Evolutionary conservation across 139 green algal genomes (phyloP).

Genomic region (Chlamydomonas schloesseri): DNA sequence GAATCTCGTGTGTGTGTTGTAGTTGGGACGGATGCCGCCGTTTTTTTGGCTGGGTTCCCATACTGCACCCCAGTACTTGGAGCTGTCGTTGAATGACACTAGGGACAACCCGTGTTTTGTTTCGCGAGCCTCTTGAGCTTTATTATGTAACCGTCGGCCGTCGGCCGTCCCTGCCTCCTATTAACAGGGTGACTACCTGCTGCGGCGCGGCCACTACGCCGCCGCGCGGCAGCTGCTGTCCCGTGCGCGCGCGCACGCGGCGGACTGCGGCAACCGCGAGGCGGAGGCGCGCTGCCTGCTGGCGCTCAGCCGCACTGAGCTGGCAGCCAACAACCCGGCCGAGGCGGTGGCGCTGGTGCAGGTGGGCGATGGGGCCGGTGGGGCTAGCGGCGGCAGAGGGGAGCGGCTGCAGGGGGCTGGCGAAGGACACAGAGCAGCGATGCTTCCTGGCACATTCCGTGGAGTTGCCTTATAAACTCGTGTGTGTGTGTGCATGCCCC

Average conservation of each 20-base stretch:
- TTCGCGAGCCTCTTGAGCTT: too few species aligned
- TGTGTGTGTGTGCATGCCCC: not conserved
- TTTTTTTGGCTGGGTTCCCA: too few species aligned
- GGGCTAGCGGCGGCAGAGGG: too few species aligned
- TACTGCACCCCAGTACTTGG: too few species aligned
- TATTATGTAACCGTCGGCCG: too few species aligned
- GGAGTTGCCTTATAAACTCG: not conserved
- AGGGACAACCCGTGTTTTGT: too few species aligned
- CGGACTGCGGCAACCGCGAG: conserved; percentile 48
- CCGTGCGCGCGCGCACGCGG: conserved; percentile 32
- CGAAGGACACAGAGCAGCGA: too few species aligned
- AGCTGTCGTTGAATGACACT: not conserved
- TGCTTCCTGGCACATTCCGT: too few species aligned
- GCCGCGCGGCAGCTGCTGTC: conserved; percentile 43
- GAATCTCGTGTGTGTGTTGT: too few species aligned
- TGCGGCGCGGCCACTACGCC: conserved; percentile 53
- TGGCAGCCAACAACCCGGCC: conserved; percentile 36
- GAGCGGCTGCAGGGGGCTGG: too few species aligned
- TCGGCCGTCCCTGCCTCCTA: too few species aligned
- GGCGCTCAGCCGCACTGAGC: conserved; percentile 39
- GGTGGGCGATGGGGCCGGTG: not conserved
- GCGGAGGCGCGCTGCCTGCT: conserved; percentile 46
- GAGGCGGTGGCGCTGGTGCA: conserved; percentile 48
- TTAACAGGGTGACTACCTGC: conserved; percentile 43
- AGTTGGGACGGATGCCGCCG: too few species aligned